These are phyloP conservation scores for Tylopilus rubrobrunneus DNA, from an alignment of 768 basidiomycete species.

Conservation along the genomic window DNA sequence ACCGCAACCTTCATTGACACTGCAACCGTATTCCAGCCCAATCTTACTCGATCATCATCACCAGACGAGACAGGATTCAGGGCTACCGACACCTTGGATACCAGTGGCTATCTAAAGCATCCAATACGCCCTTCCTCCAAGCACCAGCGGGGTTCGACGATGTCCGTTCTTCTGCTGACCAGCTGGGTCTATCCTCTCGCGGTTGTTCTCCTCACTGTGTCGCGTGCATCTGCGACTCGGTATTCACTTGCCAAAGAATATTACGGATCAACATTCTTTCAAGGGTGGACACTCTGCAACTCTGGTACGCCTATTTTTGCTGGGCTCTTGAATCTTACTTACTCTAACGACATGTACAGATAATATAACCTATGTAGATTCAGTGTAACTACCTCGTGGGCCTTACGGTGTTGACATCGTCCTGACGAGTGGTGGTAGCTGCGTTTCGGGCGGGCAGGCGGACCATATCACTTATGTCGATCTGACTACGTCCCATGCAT, in stretches of 20 bases:
- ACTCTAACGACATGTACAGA: constrained; percentile 34
- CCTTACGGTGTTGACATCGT: neutral
- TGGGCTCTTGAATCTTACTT: neutral
- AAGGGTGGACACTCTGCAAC: constrained; percentile 64
- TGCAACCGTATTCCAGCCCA: no score
- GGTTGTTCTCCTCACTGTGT: constrained; percentile 4
- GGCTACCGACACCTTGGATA: no score
- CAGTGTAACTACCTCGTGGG: constrained; percentile 34
- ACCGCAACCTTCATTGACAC: no score
- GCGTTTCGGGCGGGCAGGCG: constrained; percentile 42
- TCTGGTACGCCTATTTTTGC: constrained; percentile 38
- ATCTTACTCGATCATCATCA: no score
- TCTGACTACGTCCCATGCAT: constrained; percentile 58
- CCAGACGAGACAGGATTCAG: no score
- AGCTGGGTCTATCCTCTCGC: constrained; percentile 3
- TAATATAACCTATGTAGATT: constrained; percentile 70
- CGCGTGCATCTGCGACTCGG: constrained; percentile 23
- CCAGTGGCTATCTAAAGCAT: neutral
- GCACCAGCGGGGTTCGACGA: constrained; percentile 2
- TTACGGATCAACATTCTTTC: constrained; percentile 56
- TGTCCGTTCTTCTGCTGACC: neutral
- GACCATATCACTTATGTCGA: constrained; percentile 61
- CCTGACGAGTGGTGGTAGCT: constrained; percentile 38
- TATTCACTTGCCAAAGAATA: constrained; percentile 58
- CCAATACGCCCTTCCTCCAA: neutral